Conservation (phyloP, 345 rosid genomes). For the Citrus mangshanensis region DNA sequence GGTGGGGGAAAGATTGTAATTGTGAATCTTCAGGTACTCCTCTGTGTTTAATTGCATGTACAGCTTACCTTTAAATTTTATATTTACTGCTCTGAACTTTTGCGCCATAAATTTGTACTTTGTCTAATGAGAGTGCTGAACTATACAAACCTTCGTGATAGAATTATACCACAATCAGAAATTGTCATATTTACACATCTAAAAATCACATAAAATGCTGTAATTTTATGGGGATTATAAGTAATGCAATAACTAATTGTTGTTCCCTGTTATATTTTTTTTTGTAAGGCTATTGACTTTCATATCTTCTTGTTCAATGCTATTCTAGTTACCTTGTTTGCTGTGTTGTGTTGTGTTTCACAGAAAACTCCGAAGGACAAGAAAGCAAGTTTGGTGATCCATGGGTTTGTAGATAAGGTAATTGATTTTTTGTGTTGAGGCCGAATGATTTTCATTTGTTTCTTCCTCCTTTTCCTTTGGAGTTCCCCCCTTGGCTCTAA, state of each 20-base stretch:
- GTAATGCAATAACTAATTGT: not conserved
- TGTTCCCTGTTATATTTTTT: not conserved
- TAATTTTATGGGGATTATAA: not conserved
- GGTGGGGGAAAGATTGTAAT: constrained; percentile 94
- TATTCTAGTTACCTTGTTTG: not conserved
- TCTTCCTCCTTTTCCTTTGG: not conserved
- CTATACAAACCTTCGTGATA: not conserved
- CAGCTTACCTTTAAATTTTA: not conserved
- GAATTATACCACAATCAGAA: not conserved
- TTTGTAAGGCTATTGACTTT: not conserved
- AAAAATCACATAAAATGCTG: not conserved
- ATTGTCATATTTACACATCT: not conserved
- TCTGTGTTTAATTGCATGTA: not conserved
- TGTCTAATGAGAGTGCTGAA: not conserved
- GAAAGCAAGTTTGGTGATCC: constrained; percentile 90
- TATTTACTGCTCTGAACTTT: not conserved
- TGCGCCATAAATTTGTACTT: not conserved
- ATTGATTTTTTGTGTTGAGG: not conserved
- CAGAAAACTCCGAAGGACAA: constrained; percentile 99
- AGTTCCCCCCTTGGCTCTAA: not conserved
- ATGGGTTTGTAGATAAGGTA: constrained; percentile 92
- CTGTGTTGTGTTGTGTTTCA: constrained; percentile 6
- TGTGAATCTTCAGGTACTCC: constrained; percentile 87
- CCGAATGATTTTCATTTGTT: not conserved
- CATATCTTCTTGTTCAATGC: not conserved